Conservation (phyloP, 2,329 filamentous ascomycete genomes). For the Cercospora zeae-maydis region DNA sequence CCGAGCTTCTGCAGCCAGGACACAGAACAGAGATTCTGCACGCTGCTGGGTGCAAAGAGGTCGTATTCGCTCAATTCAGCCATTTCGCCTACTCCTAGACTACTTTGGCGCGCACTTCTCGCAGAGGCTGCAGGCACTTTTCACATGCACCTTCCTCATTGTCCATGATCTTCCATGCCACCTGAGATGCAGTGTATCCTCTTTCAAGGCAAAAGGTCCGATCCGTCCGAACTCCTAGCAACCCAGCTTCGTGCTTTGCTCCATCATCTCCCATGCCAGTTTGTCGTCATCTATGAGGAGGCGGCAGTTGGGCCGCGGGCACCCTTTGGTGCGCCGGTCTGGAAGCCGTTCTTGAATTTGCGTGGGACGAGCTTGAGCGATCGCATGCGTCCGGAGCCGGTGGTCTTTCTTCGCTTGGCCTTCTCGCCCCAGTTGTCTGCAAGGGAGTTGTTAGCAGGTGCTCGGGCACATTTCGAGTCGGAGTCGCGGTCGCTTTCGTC, state of each 20-base stretch:
- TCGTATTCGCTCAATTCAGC: conserved; percentile 18
- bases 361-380: conserved; percentile 90
- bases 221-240: conserved; percentile 24
- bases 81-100: conserved; percentile 17
- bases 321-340: conserved; percentile 80
- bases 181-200: conserved; percentile 10
- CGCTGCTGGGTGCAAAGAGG: conserved; percentile 10
- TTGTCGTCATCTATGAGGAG: conserved; percentile 7
- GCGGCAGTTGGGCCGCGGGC: conserved; percentile 56
- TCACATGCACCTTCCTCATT: conserved; percentile 5
- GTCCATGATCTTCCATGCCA: conserved; percentile 1
- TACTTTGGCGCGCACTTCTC: conserved; percentile 8
- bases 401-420: conserved; percentile 99
- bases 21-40: neutral
- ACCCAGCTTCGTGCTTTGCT: conserved; percentile 22
- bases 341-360: conserved; percentile 98
- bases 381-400: conserved; percentile 92
- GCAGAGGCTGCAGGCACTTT: conserved; percentile 10
- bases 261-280: conserved; percentile 18
- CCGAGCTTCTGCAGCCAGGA: neutral
- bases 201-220: conserved; percentile 10
- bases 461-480: neutral
- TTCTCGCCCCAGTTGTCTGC: conserved; percentile 99
- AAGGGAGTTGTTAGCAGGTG: conserved; percentile 18
- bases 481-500: conserved; percentile 8